A percentile compares a stretch with the other conserved stretches of the same genome.
Evolutionary conservation across 2,329 filamentous ascomycete species (phyloP).

Genomic region (Beauveria sp.): DNA sequence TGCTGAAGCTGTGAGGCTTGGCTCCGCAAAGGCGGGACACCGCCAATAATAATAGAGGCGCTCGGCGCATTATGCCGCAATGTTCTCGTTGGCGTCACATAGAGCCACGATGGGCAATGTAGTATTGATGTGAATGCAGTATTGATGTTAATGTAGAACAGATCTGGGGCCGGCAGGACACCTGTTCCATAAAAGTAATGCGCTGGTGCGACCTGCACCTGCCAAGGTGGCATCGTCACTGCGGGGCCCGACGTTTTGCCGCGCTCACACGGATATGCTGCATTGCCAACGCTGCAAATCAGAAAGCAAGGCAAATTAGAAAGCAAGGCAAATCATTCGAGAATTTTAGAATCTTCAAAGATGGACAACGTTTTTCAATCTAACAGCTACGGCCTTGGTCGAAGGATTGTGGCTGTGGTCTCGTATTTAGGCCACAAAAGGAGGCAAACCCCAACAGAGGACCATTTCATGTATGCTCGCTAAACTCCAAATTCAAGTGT

Average conservation of each 20-base stretch:
- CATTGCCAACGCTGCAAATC: too few relatives aligned
- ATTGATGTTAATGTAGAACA: neutral
- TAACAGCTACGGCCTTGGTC: too few relatives aligned
- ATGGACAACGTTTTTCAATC: too few relatives aligned
- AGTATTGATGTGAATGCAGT: neutral
- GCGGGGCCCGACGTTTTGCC: constrained; percentile 9
- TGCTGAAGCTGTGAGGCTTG: constrained; percentile 61
- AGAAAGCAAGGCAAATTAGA: too few relatives aligned
- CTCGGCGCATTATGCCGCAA: constrained; percentile 42
- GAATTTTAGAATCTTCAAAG: too few relatives aligned
- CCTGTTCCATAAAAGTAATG: neutral
- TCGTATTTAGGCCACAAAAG: neutral
- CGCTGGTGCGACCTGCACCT: neutral
- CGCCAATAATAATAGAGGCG: constrained; percentile 37
- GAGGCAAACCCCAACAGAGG: neutral
- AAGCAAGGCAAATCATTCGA: too few relatives aligned
- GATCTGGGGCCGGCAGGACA: neutral
- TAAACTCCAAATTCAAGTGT: neutral
- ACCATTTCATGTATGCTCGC: neutral
- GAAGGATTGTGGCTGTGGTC: neutral
- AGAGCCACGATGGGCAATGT: constrained; percentile 10
- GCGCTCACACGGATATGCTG: neutral
- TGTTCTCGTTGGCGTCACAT: constrained; percentile 1
- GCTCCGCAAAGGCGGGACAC: constrained; percentile 38
- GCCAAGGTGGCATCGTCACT: constrained; percentile 6